Percentiles rank a stretch among this genome's conserved stretches.
Conservation (phyloP, 768 basidiomycete genomes). For the Pluteus cervinus region DNA sequence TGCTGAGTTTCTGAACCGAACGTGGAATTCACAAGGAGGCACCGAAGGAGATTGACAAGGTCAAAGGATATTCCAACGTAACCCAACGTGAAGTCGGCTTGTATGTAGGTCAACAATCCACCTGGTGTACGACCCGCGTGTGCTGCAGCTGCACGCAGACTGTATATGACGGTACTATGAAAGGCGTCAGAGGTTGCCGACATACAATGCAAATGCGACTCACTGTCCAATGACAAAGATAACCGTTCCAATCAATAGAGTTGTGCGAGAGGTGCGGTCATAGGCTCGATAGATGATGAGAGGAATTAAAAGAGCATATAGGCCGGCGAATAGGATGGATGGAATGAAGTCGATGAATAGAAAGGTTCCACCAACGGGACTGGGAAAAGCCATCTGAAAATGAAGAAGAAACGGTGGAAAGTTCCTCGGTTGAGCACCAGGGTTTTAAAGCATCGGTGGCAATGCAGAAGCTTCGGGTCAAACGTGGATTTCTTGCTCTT, state of each 20-base stretch:
- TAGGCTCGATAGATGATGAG: conserved; percentile 27
- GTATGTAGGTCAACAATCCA: conserved; percentile 21
- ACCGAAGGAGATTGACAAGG: conserved; percentile 28
- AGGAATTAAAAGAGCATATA: conserved; percentile 32
- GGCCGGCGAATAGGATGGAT: conserved; percentile 33
- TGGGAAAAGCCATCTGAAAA: conserved; percentile 25
- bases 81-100: conserved; percentile 25
- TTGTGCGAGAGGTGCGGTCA: conserved; percentile 27
- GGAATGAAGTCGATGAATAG: conserved; percentile 34
- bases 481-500: too few relatives aligned
- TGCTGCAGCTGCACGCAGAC: conserved; percentile 22
- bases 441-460: too few relatives aligned
- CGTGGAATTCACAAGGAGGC: conserved; percentile 33
- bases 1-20: conserved; percentile 23
- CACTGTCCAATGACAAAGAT: conserved; percentile 33
- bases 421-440: too few relatives aligned
- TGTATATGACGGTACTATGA: conserved; percentile 25
- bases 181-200: background rate
- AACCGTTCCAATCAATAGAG: conserved; percentile 26
- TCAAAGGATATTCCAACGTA: conserved; percentile 28
- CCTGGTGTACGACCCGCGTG: conserved; percentile 12
- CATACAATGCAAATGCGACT: background rate
- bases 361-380: conserved; percentile 37
- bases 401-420: background rate
- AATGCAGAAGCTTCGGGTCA: too few relatives aligned